Evolutionary conservation across 306 rosid species (phyloP), one percentile per base, ranked within the genome.

Genomic region (Sesbania bispinosa): DNA sequence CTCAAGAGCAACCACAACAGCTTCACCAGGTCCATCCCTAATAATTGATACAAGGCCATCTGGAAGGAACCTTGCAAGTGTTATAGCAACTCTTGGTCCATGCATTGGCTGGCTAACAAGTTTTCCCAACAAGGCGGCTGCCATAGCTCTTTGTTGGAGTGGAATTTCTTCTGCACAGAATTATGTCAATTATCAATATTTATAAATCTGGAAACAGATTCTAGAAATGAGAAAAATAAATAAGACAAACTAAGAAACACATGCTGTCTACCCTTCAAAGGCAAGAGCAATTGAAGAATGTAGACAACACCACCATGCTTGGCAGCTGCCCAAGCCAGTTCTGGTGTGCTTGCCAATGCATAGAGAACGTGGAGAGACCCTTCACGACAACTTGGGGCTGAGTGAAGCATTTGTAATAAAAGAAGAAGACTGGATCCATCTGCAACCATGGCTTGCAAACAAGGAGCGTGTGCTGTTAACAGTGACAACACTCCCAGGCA

Each of bases 21-120:
- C 93, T 89, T 94, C 99, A 54, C 99, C 99, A 71, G 99, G 99
- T 47, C 99, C 99, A 89, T 94, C 99, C 85, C 91, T 88, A 80
- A 94, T 85, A 63, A 89, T 85, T 20, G 99, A 94, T 24, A 94
- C 97, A 73, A 94, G 81, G 61, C 99, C 99, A 79, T 94, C 99
- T 27, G 99, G 99, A 81, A 94, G 91, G 80, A 94, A 94, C 85
- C 97, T 82, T 69, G 91, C 96, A 39, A 94, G 84, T 19, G 99
- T 89, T 81, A 94, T 94, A 59, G 95, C 91, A 63, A 94, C 99
- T 81, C 99, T 86, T 51, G 99, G 99, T 53, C 99, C 99, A 63
- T 94, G 99, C 99, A 94, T 91, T 78, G 97, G 97, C 80, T 94
- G 99, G 60, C 92, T 87, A 74, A 90, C 92, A 65, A 94, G 99